Conservation (phyloP, 352 stramenopile species). For the Blastocystis sp. region DNA sequence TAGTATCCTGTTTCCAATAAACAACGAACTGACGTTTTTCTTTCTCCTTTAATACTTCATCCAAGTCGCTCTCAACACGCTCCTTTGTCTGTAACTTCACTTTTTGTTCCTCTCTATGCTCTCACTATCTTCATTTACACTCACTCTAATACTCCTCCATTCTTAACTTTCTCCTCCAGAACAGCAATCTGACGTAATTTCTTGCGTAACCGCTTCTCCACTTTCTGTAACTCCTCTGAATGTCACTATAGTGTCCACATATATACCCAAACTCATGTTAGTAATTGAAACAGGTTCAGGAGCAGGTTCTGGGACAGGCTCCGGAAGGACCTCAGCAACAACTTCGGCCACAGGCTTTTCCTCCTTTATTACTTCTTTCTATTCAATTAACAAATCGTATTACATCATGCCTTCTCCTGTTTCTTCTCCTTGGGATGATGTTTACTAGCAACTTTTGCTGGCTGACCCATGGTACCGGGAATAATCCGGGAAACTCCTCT, state of each 20-base stretch:
- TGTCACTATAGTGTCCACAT: too few species aligned
- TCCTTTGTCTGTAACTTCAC: background rate
- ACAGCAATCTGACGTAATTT: constrained; percentile 42
- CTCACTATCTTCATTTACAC: background rate
- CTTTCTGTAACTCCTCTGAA: background rate
- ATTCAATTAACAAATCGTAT: too few species aligned
- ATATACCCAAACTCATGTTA: too few species aligned
- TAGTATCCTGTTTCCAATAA: background rate
- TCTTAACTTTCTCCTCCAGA: background rate
- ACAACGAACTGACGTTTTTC: background rate
- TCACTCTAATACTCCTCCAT: background rate
- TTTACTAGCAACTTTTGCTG: too few species aligned
- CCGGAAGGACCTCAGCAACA: too few species aligned
- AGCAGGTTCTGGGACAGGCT: too few species aligned
- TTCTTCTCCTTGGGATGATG: too few species aligned
- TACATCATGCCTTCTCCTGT: too few species aligned
- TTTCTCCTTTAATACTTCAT: background rate
- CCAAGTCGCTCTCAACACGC: background rate
- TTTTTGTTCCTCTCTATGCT: constrained; percentile 7
- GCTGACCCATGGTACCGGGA: too few species aligned
- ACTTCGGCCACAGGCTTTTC: background rate
- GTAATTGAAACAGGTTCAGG: too few species aligned
- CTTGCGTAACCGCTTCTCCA: background rate
- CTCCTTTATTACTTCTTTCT: background rate
- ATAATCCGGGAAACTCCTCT: too few species aligned